phyloP scores from a whole-genome alignment of 805 yeast species.

The Blastobotrys parvus region DNA sequence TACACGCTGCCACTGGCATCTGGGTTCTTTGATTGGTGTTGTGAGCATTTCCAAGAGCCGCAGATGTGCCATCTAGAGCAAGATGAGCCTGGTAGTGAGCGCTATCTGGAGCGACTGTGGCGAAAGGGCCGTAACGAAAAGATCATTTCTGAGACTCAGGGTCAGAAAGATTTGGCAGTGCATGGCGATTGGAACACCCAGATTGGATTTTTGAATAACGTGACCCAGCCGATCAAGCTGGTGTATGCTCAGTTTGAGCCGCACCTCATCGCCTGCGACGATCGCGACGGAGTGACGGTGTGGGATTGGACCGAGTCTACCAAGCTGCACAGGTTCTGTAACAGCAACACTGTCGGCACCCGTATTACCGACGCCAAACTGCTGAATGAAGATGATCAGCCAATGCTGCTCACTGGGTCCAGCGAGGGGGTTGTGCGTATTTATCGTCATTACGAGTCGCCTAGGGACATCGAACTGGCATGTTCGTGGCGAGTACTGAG shows the following conservation, averaged over 20 bases:
- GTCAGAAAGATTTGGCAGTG: constrained; percentile 74
- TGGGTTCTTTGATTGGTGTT: constrained; percentile 35
- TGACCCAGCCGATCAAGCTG: constrained; percentile 70
- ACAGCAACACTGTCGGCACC: constrained; percentile 81
- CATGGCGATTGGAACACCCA: constrained; percentile 79
- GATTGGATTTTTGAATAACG: constrained; percentile 52
- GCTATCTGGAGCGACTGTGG: constrained; percentile 78
- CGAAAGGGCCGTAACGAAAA: constrained; percentile 80
- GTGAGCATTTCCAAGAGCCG: constrained; percentile 94
- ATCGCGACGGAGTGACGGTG: constrained; percentile 70
- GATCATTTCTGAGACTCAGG: constrained; percentile 82
- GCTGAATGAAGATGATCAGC: constrained; percentile 86
- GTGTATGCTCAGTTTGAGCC: constrained; percentile 88
- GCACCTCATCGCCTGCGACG: constrained; percentile 70
- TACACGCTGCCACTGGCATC: constrained; percentile 27
- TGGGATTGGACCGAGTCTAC: constrained; percentile 76
- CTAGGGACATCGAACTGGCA: constrained; percentile 49
- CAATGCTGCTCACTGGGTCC: constrained; percentile 78
- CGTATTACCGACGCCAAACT: constrained; percentile 79
- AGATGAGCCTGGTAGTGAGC: constrained; percentile 89
- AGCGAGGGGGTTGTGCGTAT: constrained; percentile 91
- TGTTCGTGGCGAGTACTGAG: constrained; percentile 92
- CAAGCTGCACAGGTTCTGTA: constrained; percentile 62
- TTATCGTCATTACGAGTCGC: constrained; percentile 63
- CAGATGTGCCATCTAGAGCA: constrained; percentile 78